A percentile compares a stretch with the other conserved stretches of the same genome.
Conservation (phyloP, 1,284 basidiomycete species). For the Pseudozyma thailandica region DNA sequence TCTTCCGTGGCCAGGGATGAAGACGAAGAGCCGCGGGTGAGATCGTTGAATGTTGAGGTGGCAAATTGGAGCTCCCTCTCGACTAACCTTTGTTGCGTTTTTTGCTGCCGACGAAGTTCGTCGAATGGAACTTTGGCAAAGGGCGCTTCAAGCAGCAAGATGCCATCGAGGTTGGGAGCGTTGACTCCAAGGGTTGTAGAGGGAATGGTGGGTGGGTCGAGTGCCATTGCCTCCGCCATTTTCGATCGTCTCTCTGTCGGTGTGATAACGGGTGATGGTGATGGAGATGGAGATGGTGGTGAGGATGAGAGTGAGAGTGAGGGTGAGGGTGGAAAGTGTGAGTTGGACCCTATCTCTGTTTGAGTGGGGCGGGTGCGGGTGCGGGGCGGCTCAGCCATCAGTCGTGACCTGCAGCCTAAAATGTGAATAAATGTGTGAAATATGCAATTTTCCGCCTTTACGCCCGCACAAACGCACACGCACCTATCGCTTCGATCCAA, state of each 20-base stretch:
- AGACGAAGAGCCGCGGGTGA: conserved; percentile 3
- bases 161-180: conserved; percentile 73
- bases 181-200: not conserved
- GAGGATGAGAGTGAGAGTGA: not conserved
- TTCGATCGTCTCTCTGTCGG: no score
- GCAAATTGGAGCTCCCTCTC: conserved; percentile 51
- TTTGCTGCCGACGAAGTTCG: conserved; percentile 53
- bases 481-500: no score
- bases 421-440: no score
- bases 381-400: no score
- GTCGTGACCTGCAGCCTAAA: no score
- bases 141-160: conserved; percentile 87
- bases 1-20: conserved; percentile 6
- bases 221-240: conserved; percentile 21
- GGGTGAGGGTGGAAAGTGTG: not conserved
- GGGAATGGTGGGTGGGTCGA: conserved; percentile 12
- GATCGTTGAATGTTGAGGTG: conserved; percentile 19
- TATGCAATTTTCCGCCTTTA: no score
- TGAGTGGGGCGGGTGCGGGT: no score
- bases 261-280: not conserved
- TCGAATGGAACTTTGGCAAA: conserved; percentile 76
- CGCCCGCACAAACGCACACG: no score
- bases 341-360: conserved; percentile 5
- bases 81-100: conserved; percentile 58
- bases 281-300: conserved; percentile 6